These are phyloP conservation scores for Ilex asprella DNA, from an alignment of 257 asterid genomes.

Conservation along the genomic window DNA sequence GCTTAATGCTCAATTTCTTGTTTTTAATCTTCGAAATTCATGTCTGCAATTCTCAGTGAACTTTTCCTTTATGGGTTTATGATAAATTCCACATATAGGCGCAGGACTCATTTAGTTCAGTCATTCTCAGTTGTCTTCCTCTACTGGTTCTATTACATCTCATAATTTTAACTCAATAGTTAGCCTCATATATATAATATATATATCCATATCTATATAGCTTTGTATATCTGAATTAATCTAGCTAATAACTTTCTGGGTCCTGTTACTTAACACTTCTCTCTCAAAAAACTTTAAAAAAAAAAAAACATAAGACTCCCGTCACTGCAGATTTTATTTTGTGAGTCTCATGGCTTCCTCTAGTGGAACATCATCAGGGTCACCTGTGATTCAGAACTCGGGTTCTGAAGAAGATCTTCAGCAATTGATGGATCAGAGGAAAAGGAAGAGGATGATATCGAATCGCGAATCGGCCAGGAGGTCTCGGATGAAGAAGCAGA, in stretches of 20 bases:
- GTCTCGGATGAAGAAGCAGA: slow-evolving; percentile 84
- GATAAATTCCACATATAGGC: slow-evolving; percentile 89
- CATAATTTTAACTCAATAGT: slow-evolving; percentile 40
- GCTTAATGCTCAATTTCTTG: slow-evolving; percentile 40
- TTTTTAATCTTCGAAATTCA: slow-evolving; percentile 51
- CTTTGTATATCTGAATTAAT: neutral
- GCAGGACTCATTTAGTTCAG: slow-evolving; percentile 87
- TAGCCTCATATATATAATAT: neutral
- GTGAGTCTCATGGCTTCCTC: slow-evolving; percentile 50
- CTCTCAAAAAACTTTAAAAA: slow-evolving; percentile 1
- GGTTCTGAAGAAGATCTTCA: slow-evolving; percentile 66
- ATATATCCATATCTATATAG: neutral
- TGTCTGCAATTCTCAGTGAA: slow-evolving; percentile 93
- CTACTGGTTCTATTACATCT: slow-evolving; percentile 94
- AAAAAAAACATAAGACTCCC: neutral
- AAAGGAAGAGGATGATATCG: slow-evolving; percentile 81
- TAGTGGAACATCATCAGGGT: slow-evolving; percentile 57
- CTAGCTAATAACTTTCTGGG: slow-evolving; percentile 23
- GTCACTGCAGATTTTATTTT: neutral
- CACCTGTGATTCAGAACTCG: slow-evolving; percentile 49
- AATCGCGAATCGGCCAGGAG: slow-evolving; percentile 95
- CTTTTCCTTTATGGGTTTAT: slow-evolving; percentile 77
- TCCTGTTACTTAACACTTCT: slow-evolving; percentile 25
- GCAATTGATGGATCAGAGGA: slow-evolving; percentile 63
- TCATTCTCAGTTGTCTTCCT: slow-evolving; percentile 95